Percentiles rank a stretch among this genome's conserved stretches.
phyloP scores from a whole-genome alignment of 306 rosid genomes.

The Cicer cuneatum region DNA sequence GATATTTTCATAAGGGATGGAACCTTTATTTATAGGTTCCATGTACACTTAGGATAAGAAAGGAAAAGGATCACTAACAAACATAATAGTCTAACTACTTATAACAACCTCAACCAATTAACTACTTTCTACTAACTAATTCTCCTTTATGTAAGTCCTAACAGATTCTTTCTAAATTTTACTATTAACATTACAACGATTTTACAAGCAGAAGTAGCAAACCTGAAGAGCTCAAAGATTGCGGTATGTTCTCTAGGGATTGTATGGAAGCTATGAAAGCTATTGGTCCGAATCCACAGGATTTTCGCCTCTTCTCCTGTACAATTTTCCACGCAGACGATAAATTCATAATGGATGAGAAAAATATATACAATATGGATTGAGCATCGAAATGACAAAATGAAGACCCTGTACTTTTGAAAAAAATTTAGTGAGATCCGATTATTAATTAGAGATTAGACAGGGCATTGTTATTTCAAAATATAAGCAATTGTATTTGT shows the following conservation, averaged over 20 bases:
- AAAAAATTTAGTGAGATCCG: slow-evolving; percentile 24
- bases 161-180: slow-evolving; percentile 26
- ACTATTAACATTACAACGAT: slow-evolving; percentile 3
- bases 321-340: slow-evolving; percentile 33
- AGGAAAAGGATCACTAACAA: no score
- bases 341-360: slow-evolving; percentile 29
- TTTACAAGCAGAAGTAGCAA: slow-evolving; percentile 44
- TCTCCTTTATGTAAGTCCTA: no score
- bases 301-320: slow-evolving; percentile 70
- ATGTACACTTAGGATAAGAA: no score
- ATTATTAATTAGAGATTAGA: slow-evolving; percentile 8
- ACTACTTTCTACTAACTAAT: no score
- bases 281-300: slow-evolving; percentile 86
- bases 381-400: slow-evolving; percentile 39
- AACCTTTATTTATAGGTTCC: neutral
- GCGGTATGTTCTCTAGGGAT: slow-evolving; percentile 80
- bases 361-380: slow-evolving; percentile 16
- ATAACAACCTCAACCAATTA: no score
- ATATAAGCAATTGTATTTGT: neutral
- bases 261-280: slow-evolving; percentile 76
- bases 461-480: neutral
- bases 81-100: no score
- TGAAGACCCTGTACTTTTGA: slow-evolving; percentile 15
- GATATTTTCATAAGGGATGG: no score
- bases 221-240: slow-evolving; percentile 91